Conservation (phyloP, 2,329 filamentous ascomycete species). For the Colletotrichum neosansevieriae region DNA sequence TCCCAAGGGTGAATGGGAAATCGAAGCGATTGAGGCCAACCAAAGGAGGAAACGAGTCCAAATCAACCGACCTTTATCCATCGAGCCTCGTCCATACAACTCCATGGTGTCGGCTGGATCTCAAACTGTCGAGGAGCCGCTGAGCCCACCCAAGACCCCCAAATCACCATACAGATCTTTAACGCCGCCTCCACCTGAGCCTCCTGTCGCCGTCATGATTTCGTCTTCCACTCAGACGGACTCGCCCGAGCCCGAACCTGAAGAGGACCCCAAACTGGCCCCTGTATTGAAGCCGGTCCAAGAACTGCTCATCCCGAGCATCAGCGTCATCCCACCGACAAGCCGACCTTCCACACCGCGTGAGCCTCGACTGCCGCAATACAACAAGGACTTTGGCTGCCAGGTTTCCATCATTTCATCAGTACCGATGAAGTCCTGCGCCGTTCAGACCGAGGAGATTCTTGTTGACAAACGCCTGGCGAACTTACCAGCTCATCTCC, state of each 20-base stretch:
- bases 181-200: conserved; percentile 55
- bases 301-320: conserved; percentile 78
- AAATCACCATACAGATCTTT: conserved; percentile 60
- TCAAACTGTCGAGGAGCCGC: conserved; percentile 71
- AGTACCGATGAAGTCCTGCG: conserved; percentile 64
- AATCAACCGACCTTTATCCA: conserved; percentile 61
- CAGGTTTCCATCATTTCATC: conserved; percentile 74
- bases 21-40: conserved; percentile 74
- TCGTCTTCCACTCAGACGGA: conserved; percentile 75
- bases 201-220: conserved; percentile 55
- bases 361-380: conserved; percentile 80
- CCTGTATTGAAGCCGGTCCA: conserved; percentile 39
- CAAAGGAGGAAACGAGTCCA: conserved; percentile 78
- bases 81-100: conserved; percentile 58
- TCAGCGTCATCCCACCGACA: conserved; percentile 89
- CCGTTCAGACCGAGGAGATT: conserved; percentile 90
- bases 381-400: conserved; percentile 84
- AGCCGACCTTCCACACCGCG: conserved; percentile 85
- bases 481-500: conserved; percentile 80
- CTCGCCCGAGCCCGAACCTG: conserved; percentile 25
- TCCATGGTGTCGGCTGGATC: conserved; percentile 74
- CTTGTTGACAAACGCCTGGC: conserved; percentile 82
- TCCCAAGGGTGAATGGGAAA: conserved; percentile 64
- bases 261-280: conserved; percentile 41
- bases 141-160: conserved; percentile 76